Evolutionary conservation across 257 asterid genomes (phyloP).

Genomic region (Avicennia marina): DNA sequence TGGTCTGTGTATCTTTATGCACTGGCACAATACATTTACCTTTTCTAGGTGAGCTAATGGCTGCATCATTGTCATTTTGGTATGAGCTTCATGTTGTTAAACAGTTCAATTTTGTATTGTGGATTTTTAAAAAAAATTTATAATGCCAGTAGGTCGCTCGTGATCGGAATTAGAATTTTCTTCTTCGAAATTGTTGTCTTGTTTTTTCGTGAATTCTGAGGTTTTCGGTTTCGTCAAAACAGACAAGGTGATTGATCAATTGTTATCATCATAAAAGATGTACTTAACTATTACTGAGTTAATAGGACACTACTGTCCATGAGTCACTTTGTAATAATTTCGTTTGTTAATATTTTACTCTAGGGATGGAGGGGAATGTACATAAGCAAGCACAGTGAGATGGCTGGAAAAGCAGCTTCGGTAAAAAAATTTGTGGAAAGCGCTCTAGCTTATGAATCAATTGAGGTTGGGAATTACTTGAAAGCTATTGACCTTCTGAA

Average conservation of each 20-base stretch:
- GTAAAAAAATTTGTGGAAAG: slow-evolving; percentile 41
- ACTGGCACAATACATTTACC: no score
- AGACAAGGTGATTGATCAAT: no score
- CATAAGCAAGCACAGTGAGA: slow-evolving; percentile 54
- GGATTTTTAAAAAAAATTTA: no score
- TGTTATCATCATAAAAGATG: no score
- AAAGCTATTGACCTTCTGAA: slow-evolving; percentile 51
- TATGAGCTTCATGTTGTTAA: background rate
- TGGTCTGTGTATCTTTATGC: background rate
- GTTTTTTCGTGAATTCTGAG: background rate
- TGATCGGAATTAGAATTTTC: no score
- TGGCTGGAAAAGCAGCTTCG: slow-evolving; percentile 48
- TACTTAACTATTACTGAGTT: no score
- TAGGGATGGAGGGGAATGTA: slow-evolving; percentile 76
- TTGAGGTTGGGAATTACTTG: slow-evolving; percentile 69
- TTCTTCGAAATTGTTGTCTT: background rate
- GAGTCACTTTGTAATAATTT: no score
- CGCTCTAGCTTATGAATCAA: slow-evolving; percentile 53
- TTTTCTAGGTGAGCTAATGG: background rate
- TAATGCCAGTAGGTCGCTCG: no score
- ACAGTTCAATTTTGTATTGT: background rate
- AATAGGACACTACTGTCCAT: no score
- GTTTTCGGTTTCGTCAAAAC: background rate
- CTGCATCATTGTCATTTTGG: background rate
- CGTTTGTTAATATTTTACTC: no score